Evolutionary conservation across 768 basidiomycete species (phyloP).

Genomic region (Termitomyces sp.): DNA sequence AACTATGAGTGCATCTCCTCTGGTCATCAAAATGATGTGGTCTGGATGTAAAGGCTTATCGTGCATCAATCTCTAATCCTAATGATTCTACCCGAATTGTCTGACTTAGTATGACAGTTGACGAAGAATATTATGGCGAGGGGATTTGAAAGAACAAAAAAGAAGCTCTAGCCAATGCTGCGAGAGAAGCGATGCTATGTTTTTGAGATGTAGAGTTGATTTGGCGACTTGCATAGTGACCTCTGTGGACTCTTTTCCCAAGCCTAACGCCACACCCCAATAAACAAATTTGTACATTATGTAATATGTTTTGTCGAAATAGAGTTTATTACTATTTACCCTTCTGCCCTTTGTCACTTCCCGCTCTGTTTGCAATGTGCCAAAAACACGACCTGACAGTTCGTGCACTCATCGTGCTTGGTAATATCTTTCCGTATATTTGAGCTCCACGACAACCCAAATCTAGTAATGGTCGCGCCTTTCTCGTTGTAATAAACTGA

Average conservation of each 20-base stretch:
- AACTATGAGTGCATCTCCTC: constrained; percentile 6
- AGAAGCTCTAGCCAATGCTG: constrained; percentile 6
- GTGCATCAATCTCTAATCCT: constrained; percentile 15
- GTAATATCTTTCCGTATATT: not conserved
- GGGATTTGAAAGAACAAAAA: constrained; percentile 7
- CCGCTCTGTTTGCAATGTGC: not conserved
- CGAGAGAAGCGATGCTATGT: constrained; percentile 1
- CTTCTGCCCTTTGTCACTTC: not conserved
- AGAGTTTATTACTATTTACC: constrained; percentile 4
- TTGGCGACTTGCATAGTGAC: not conserved
- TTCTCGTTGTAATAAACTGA: not conserved
- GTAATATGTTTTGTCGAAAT: constrained; percentile 5
- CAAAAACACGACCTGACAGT: constrained; percentile 7
- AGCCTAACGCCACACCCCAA: constrained; percentile 6
- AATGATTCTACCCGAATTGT: not conserved
- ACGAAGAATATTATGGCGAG: constrained; percentile 6
- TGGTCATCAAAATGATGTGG: constrained; percentile 18
- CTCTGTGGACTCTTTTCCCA: not conserved
- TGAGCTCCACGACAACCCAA: not conserved
- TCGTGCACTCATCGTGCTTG: constrained; percentile 8
- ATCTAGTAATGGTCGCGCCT: constrained; percentile 3
- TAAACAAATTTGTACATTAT: not conserved
- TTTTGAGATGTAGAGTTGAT: not conserved
- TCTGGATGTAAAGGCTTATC: constrained; percentile 21
- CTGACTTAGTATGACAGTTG: constrained; percentile 4